Evolutionary conservation across 2,329 filamentous ascomycete genomes (phyloP), one percentile per base, ranked within the genome.

Genomic region (Pyricularia sp.): DNA sequence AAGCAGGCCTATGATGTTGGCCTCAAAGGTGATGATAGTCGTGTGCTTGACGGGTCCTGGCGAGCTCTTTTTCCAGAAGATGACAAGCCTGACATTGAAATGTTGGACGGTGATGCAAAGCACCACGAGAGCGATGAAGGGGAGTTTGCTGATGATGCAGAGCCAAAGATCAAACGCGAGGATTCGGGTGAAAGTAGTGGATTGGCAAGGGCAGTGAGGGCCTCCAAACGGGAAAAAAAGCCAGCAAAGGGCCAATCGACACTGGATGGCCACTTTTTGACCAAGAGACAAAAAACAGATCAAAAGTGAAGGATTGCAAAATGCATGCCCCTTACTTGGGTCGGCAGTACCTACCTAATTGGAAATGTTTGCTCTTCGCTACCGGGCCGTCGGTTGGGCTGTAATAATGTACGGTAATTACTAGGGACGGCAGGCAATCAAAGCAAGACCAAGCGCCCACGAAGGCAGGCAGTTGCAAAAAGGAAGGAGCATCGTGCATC

Each of bases 281-380:
- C 42, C 42, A 67, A 67, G 28, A 67, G 66, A 25, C 66, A 63
- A 42, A 23, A 58, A 3, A 78, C 65, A 31, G 64, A 65, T 23
- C 28, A 65, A 26, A 64, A 64, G 9, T 55, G 42, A 55, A 55
- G 42, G 20, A 55, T 55, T 55, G 3, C 7, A 9, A n/a, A n/a
- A 1, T n/a, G 42, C 20, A 42, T 42, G 33, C 33, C 12, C 33
- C 33, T 42, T 14, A 17, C 33, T 17, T 42, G 4, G 33, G 33
- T 42, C 33, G 2, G 33, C 5, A 42, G 33, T 17, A 42, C 33
- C 33, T 42, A 42, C 33, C 33, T 42, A 42, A 42, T 42, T 42
- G 33, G 33, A 42, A 42, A 14, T 42, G 33, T 42, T 42, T 42
- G 33, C 33, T 42, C 33, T 42, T 42, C 33, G 33, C 33, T 42